Evolutionary conservation across 2,329 filamentous ascomycete species (phyloP).

Genomic region (Botryotinia calthae): DNA sequence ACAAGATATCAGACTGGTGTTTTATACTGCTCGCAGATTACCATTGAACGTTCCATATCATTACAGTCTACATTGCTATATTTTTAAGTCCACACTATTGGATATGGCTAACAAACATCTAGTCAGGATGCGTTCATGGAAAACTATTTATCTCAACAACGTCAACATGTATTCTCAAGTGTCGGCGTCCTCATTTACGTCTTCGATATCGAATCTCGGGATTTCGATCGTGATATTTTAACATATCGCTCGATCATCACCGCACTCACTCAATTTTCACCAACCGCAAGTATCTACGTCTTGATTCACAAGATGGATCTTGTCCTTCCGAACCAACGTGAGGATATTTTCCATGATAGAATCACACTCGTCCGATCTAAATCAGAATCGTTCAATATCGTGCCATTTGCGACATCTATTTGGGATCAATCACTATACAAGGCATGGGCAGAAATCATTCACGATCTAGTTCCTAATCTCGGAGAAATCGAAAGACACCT

Average conservation of each 20-base stretch:
- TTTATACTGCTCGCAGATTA: neutral
- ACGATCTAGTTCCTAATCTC: conserved; percentile 94
- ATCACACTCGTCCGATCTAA: conserved; percentile 73
- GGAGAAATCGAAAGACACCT: conserved; percentile 84
- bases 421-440: conserved; percentile 99
- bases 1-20: neutral
- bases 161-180: conserved; percentile 93
- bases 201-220: conserved; percentile 95
- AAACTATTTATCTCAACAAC: conserved; percentile 94
- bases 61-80: neutral
- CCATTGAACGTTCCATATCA: neutral
- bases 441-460: conserved; percentile 97
- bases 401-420: conserved; percentile 92
- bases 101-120: conserved; percentile 28
- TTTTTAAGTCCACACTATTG: neutral
- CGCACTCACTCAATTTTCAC: conserved; percentile 82
- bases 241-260: conserved; percentile 90
- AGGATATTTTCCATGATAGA: conserved; percentile 80
- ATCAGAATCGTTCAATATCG: conserved; percentile 71
- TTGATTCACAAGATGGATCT: conserved; percentile 99
- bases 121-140: conserved; percentile 98
- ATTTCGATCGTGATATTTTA: conserved; percentile 87
- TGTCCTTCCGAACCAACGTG: conserved; percentile 74
- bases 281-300: conserved; percentile 81
- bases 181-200: conserved; percentile 98